These are phyloP conservation scores for Pyrenochaeta sp. DNA, from an alignment of 2,329 filamentous ascomycete genomes.

Conservation along the genomic window DNA sequence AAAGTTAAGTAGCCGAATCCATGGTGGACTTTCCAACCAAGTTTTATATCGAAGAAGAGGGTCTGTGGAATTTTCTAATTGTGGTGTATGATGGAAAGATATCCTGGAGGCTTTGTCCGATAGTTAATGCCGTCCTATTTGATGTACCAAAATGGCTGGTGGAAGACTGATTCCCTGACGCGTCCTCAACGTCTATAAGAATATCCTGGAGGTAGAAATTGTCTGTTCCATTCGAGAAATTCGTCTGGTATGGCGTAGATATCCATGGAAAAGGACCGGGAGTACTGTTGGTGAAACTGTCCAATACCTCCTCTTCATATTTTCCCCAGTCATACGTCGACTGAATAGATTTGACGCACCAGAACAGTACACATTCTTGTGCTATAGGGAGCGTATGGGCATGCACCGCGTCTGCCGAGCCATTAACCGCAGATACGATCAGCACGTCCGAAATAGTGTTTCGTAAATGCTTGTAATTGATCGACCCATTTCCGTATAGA, in stretches of 20 bases:
- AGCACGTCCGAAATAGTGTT: conserved; percentile 23
- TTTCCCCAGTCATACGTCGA: conserved; percentile 20
- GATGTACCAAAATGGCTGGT: too few relatives aligned
- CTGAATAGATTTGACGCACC: conserved; percentile 32
- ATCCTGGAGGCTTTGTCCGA: conserved; percentile 8
- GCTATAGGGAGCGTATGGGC: conserved; percentile 8
- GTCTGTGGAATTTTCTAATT: conserved; percentile 1
- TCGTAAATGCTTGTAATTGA: conserved; percentile 25
- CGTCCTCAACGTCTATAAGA: conserved; percentile 1
- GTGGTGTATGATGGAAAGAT: conserved; percentile 21
- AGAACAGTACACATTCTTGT: conserved; percentile 28
- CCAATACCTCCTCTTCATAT: conserved; percentile 24
- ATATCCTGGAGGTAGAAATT: conserved; percentile 13
- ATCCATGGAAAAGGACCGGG: conserved; percentile 12
- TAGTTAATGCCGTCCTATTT: conserved; percentile 3
- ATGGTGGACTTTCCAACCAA: neutral
- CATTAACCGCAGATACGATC: conserved; percentile 13
- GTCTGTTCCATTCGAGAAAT: conserved; percentile 1
- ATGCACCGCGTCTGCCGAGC: conserved; percentile 9
- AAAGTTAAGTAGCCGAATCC: neutral
- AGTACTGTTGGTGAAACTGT: neutral
- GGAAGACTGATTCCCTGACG: too few relatives aligned
- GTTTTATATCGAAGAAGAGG: neutral
- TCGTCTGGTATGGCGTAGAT: neutral
- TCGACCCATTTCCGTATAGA: conserved; percentile 19